Conservation (phyloP, 345 rosid genomes). For the Eucalyptus pauciflora region DNA sequence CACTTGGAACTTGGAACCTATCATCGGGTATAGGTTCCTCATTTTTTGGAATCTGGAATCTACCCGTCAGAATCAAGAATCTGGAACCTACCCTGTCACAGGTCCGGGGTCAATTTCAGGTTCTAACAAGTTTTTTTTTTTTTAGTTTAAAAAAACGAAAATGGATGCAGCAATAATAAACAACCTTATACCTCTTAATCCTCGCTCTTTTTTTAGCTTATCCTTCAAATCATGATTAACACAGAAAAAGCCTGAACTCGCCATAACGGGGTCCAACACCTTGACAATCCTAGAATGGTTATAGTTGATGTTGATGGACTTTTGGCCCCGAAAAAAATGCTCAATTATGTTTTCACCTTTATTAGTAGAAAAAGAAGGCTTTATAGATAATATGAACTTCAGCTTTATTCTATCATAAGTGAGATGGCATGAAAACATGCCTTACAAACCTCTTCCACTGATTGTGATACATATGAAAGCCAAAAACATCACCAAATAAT, state of each 20-base stretch:
- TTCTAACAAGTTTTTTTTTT: too few relatives aligned
- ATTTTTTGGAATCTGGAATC: too few relatives aligned
- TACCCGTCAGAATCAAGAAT: fast-evolving
- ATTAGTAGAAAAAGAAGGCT: neutral
- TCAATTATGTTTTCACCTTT: neutral
- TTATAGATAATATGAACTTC: neutral
- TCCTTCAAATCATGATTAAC: too few relatives aligned
- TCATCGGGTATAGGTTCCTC: fast-evolving
- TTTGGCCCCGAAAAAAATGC: neutral
- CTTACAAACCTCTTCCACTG: neutral
- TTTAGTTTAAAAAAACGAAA: too few relatives aligned
- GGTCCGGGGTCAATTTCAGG: fast-evolving
- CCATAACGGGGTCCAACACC: too few relatives aligned
- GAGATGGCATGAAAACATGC: neutral
- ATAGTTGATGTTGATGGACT: neutral
- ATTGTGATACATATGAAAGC: neutral
- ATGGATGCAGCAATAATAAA: too few relatives aligned
- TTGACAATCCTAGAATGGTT: neutral
- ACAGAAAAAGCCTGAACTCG: fast-evolving
- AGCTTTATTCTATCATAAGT: neutral
- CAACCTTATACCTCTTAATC: too few relatives aligned
- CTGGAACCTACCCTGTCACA: fast-evolving
- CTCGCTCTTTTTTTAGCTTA: too few relatives aligned
- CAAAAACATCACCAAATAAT: neutral
- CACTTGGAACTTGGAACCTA: fast-evolving